Evolutionary conservation across 495 filamentous ascomycete genomes (phyloP).

Genomic region (Hypoxylon rickii): DNA sequence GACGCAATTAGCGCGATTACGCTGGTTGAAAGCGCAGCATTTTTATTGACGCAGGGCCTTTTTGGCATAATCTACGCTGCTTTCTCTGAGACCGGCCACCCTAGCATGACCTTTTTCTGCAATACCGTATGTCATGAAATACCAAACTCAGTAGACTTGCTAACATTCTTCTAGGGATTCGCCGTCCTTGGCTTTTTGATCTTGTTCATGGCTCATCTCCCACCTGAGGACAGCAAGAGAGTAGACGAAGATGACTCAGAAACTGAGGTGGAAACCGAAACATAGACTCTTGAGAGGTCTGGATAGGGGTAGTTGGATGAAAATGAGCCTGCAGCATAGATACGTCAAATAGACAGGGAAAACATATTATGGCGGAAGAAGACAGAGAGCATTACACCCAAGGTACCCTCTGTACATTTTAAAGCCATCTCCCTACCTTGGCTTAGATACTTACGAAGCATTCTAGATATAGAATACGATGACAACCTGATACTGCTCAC

Average conservation of each 20-base stretch:
- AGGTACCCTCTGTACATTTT: too few species aligned
- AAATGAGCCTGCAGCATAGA: too few species aligned
- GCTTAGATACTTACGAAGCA: too few species aligned
- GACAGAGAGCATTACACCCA: too few species aligned
- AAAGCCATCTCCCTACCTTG: too few species aligned
- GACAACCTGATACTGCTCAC: too few species aligned
- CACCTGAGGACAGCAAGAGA: constrained; percentile 48
- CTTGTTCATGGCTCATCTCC: constrained; percentile 53
- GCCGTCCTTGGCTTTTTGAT: constrained; percentile 53
- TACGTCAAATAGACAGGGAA: too few species aligned
- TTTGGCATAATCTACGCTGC: constrained; percentile 60
- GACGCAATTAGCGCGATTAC: constrained; percentile 62
- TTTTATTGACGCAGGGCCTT: constrained; percentile 54
- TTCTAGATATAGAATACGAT: too few species aligned
- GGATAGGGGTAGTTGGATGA: too few species aligned
- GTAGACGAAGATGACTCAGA: constrained; percentile 41
- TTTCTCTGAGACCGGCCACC: constrained; percentile 52
- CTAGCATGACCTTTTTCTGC: constrained; percentile 56
- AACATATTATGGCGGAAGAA: too few species aligned
- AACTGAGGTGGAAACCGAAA: constrained; percentile 12
- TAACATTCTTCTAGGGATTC: constrained; percentile 37
- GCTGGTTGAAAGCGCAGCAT: constrained; percentile 59
- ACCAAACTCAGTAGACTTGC: background rate
- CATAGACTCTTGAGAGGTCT: too few species aligned
- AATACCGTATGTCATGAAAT: constrained; percentile 51